Evolutionary conservation across 345 rosid species (phyloP), one percentile per base, ranked within the genome.

Genomic region (Lenwebbia sp.): DNA sequence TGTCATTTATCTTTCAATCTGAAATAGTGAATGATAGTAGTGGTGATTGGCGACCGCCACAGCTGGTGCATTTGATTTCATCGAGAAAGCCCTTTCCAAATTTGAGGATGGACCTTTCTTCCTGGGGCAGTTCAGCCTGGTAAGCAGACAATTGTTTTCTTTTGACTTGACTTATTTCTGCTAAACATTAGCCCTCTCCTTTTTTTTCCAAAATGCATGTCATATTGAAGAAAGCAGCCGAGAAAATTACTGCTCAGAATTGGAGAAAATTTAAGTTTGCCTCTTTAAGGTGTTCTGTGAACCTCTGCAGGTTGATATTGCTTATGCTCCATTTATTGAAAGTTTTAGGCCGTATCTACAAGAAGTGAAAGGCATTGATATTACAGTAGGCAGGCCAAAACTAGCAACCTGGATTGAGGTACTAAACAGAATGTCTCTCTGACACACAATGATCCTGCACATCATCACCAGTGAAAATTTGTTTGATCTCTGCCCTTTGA

Each of bases 391-490:
- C 86, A 94, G 98, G 88, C 96, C 97, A 84, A 93, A 91, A 85
- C 91, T 96, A 40, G 88, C 93, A 86, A 75, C 92, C 82, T 97
- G 97, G 99, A 90, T 95, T 88, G 90, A 94, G 98, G 99, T 95
- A 90, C 23, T 40, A 30, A 44, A 7, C n/a, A 11, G 25, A 37
- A 33, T 22, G 82, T 7, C 50, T 60, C 9, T 23, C 30, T 52
- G 23, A 10, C 33, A 52, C 47, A 30, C 13, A 51, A 85, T 37
- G 78, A 70, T 70, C 13, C 25, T 11, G 78, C 78, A 37, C 78
- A 70, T 70, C 25, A 70, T 22, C 40, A n/a, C n/a, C 25, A 9
- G 41, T 19, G 25, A 70, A 37, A 37, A 70, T 3, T 19, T 70
- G 26, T 37, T 33, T 70, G 47, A 70, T 37, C 44, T 65, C 44